These are phyloP conservation scores for Centaurea solstitialis DNA, from an alignment of 129 eudicot genomes.

Conservation along the genomic window DNA sequence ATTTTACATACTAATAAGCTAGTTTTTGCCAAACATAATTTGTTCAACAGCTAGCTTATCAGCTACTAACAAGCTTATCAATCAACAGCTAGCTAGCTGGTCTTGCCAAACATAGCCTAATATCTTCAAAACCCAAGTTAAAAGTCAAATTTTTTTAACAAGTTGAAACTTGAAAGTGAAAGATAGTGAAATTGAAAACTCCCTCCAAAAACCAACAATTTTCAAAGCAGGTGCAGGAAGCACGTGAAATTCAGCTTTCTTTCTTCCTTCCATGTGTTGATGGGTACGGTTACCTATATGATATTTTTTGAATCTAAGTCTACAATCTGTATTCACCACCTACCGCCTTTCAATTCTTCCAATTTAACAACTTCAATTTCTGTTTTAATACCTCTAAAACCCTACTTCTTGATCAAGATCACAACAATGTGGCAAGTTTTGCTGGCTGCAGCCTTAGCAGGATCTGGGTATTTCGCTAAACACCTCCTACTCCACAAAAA, in stretches of 20 bases:
- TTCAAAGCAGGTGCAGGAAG: constrained; percentile 22
- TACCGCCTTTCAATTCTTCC: background rate
- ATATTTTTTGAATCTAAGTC: constrained; percentile 13
- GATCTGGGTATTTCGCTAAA: constrained; percentile 77
- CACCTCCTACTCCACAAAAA: constrained; percentile 38
- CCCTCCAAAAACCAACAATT: constrained; percentile 31
- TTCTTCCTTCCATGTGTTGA: constrained; percentile 28
- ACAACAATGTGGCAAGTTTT: constrained; percentile 82
- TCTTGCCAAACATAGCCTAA: no score
- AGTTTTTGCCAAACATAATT: no score
- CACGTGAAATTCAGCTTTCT: constrained; percentile 32
- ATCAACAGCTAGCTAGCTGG: no score
- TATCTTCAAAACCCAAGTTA: background rate
- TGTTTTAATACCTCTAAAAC: constrained; percentile 11
- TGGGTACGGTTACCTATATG: constrained; percentile 17
- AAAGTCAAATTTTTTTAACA: background rate
- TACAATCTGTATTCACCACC: constrained; percentile 16
- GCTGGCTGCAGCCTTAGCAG: constrained; percentile 85
- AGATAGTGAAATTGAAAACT: constrained; percentile 15
- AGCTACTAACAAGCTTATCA: no score
- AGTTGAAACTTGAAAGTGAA: no score
- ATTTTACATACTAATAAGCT: no score
- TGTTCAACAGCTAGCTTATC: no score
- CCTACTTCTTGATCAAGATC: constrained; percentile 20
- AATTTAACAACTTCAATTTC: constrained; percentile 6